Evolutionary conservation across 2,329 filamentous ascomycete genomes (phyloP).

Genomic region (Decorospora gaudefroyi): DNA sequence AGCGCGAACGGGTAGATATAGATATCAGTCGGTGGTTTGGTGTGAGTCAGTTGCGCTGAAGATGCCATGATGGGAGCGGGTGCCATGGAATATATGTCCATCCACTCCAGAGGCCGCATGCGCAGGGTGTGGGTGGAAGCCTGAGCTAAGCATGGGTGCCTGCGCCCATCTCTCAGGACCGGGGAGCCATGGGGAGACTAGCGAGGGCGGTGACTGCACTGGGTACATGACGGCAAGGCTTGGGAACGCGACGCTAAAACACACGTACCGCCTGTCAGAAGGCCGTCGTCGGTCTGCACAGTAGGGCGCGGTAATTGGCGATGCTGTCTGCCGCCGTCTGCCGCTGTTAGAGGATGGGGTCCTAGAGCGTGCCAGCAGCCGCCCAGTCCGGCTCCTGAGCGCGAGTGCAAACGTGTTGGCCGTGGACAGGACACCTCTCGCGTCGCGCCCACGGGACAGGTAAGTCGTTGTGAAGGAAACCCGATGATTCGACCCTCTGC

Average conservation of each 20-base stretch:
- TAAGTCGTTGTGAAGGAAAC: constrained; percentile 13
- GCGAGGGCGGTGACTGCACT: constrained; percentile 40
- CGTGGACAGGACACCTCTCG: constrained; percentile 4
- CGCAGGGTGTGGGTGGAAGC: constrained; percentile 31
- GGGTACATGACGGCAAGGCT: constrained; percentile 38
- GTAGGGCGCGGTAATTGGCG: constrained; percentile 24
- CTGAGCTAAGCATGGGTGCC: constrained; percentile 27
- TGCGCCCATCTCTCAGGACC: constrained; percentile 16
- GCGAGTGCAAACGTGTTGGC: constrained; percentile 26
- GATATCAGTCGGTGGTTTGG: constrained; percentile 10
- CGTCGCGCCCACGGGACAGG: constrained; percentile 18
- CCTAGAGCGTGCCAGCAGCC: constrained; percentile 31
- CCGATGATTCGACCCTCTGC: constrained; percentile 24
- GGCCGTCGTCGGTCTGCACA: constrained; percentile 21
- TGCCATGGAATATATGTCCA: constrained; percentile 41
- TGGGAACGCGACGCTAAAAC: constrained; percentile 20
- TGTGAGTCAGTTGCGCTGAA: constrained; percentile 19
- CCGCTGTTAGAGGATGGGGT: constrained; percentile 10
- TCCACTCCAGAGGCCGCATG: constrained; percentile 29
- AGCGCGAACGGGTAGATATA: constrained; percentile 9
- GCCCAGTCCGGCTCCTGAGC: constrained; percentile 28
- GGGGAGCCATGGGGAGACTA: constrained; percentile 18
- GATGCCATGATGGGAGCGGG: constrained; percentile 31
- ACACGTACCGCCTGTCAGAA: constrained; percentile 33
- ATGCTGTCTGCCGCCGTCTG: constrained; percentile 12